These are phyloP conservation scores for Rubroshorea leprosula DNA, from an alignment of 345 rosid species.

Conservation along the genomic window DNA sequence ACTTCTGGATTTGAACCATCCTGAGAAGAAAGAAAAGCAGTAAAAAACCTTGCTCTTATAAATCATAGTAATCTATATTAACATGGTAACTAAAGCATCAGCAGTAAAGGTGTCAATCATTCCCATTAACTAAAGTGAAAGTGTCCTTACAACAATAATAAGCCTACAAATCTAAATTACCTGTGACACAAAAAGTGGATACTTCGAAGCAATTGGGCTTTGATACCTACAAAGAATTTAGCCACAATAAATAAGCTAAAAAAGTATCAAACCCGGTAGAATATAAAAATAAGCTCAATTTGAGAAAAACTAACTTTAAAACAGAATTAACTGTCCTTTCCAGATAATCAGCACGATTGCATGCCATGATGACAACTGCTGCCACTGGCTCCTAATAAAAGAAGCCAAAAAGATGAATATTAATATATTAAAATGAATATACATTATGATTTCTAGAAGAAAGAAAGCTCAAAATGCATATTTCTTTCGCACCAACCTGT, in stretches of 20 bases:
- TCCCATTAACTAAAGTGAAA: conserved; percentile 9
- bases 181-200: conserved; percentile 92
- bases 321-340: conserved; percentile 78
- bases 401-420: conserved; percentile 13
- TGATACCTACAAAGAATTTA: conserved; percentile 56
- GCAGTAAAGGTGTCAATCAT: not conserved
- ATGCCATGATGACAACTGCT: conserved; percentile 97
- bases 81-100: no score
- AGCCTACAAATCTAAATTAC: conserved; percentile 26
- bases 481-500: conserved; percentile 35
- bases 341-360: conserved; percentile 96
- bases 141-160: conserved; percentile 9
- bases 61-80: not conserved
- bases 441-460: not conserved
- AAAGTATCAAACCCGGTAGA: conserved; percentile 1
- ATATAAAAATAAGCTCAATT: conserved; percentile 1
- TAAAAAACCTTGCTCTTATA: conserved; percentile 7
- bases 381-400: conserved; percentile 64
- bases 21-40: conserved; percentile 31
- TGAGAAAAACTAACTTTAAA: conserved; percentile 44
- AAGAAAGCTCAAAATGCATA: conserved; percentile 4
- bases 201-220: conserved; percentile 62
- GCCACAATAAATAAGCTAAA: conserved; percentile 13
- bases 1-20: conserved; percentile 75
- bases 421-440: conserved; percentile 7